Percentiles rank a stretch among this genome's conserved stretches.
These are phyloP conservation scores for Corynespora cassiicola DNA, from an alignment of 2,329 filamentous ascomycete species.

Conservation along the genomic window DNA sequence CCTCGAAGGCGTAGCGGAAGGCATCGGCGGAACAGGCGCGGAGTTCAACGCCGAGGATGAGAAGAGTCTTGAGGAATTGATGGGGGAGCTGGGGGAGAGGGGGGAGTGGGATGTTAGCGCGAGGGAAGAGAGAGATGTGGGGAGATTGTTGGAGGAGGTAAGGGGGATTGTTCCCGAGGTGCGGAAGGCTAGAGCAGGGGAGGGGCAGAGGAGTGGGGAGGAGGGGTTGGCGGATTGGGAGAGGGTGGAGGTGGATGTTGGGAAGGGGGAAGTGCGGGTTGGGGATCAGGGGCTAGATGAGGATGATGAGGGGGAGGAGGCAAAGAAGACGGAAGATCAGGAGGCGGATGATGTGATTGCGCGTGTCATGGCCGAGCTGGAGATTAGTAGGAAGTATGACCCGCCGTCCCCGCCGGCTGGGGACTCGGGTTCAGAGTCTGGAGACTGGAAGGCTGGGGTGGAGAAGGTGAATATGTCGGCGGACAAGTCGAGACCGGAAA, in stretches of 20 bases:
- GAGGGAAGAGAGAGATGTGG: constrained; percentile 50
- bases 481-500: constrained; percentile 3
- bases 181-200: constrained; percentile 15
- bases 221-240: constrained; percentile 37
- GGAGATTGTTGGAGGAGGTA: constrained; percentile 49
- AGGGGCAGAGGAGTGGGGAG: constrained; percentile 11
- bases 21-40: constrained; percentile 28
- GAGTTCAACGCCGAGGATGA: constrained; percentile 50
- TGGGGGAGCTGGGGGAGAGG: constrained; percentile 48
- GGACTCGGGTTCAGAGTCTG: constrained; percentile 15
- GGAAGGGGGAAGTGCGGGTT: constrained; percentile 22
- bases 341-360: constrained; percentile 56
- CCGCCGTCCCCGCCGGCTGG: constrained; percentile 27
- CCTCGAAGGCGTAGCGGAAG: constrained; percentile 38
- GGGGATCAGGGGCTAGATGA: constrained; percentile 19
- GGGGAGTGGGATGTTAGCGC: constrained; percentile 49
- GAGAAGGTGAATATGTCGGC: too few relatives aligned
- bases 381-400: constrained; percentile 50
- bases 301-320: constrained; percentile 19
- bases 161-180: constrained; percentile 46
- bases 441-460: constrained; percentile 6
- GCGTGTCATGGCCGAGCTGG: constrained; percentile 54
- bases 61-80: constrained; percentile 54
- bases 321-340: constrained; percentile 39
- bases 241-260: constrained; percentile 39